Percentiles rank a stretch among this genome's conserved stretches.
Evolutionary conservation across 495 filamentous ascomycete genomes (phyloP).

Genomic region (Paragyromitra xinjiangensis): DNA sequence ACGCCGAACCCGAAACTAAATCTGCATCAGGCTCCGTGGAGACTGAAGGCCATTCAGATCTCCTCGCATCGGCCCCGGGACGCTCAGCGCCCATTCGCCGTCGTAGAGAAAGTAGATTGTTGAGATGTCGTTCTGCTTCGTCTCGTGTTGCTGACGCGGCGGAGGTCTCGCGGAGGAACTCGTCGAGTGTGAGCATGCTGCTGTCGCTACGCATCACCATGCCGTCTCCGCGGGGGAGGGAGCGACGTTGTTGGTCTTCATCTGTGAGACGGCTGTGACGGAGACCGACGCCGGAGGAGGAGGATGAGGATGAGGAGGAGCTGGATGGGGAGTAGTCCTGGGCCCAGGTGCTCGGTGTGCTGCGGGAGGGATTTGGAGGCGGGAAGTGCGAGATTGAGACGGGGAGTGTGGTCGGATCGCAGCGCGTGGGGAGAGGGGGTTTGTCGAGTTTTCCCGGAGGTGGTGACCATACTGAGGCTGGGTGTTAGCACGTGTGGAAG

Average conservation of each 20-base stretch:
- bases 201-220: constrained; percentile 41
- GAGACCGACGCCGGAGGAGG: constrained; percentile 20
- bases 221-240: constrained; percentile 6
- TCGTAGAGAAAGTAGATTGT: constrained; percentile 40
- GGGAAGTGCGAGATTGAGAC: background rate
- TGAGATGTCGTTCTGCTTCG: constrained; percentile 47
- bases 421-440: constrained; percentile 14
- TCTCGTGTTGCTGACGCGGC: constrained; percentile 32
- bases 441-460: constrained; percentile 37
- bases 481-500: background rate
- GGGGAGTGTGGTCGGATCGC: constrained; percentile 10
- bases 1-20: background rate
- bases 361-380: background rate
- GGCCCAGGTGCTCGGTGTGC: constrained; percentile 24
- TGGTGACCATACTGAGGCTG: constrained; percentile 40
- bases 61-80: background rate
- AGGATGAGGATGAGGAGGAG: constrained; percentile 33
- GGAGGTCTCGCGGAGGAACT: constrained; percentile 53
- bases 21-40: background rate
- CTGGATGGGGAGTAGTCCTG: constrained; percentile 36
- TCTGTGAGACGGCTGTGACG: constrained; percentile 40
- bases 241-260: constrained; percentile 34
- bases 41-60: background rate
- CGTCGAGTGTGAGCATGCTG: constrained; percentile 53
- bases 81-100: constrained; percentile 36